These are phyloP conservation scores for Hanseniaspora vineae DNA, from an alignment of 805 yeast species.

Conservation along the genomic window DNA sequence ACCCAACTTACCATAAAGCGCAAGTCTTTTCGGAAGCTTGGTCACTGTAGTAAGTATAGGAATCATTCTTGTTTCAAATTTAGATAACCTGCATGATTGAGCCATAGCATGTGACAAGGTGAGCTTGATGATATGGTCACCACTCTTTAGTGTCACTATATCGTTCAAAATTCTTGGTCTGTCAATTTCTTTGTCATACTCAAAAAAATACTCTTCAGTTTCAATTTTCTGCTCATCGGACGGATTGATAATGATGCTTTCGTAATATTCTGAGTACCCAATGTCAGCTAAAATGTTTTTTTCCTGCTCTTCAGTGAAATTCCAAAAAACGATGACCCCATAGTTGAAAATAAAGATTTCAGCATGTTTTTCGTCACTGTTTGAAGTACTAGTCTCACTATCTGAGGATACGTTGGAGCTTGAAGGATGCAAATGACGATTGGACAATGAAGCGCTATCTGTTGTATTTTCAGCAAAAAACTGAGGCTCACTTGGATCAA, in stretches of 20 bases:
- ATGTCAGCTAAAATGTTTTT: constrained; percentile 88
- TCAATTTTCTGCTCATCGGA: constrained; percentile 82
- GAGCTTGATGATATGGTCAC: constrained; percentile 83
- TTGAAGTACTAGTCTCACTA: constrained; percentile 12
- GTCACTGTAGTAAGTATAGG: constrained; percentile 72
- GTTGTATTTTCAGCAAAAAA: constrained; percentile 46
- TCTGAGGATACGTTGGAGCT: constrained; percentile 1
- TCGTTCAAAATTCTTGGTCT: constrained; percentile 80
- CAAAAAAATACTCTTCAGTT: constrained; percentile 55
- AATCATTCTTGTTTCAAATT: constrained; percentile 87
- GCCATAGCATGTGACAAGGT: constrained; percentile 96
- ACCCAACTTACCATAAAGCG: constrained; percentile 80
- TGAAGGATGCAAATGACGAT: not conserved
- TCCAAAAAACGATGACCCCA: constrained; percentile 98
- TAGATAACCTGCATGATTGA: constrained; percentile 81
- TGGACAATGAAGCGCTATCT: not conserved
- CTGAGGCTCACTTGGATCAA: constrained; percentile 90
- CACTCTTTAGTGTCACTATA: constrained; percentile 79
- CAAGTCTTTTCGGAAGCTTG: constrained; percentile 79
- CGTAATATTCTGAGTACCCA: constrained; percentile 35
- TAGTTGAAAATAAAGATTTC: constrained; percentile 83
- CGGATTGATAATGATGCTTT: constrained; percentile 53
- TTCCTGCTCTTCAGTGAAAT: constrained; percentile 83
- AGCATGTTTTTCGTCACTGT: constrained; percentile 36
- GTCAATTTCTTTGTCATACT: constrained; percentile 41